phyloP scores from a whole-genome alignment of 169 alveolate genomes.

The Theileria annulata region DNA sequence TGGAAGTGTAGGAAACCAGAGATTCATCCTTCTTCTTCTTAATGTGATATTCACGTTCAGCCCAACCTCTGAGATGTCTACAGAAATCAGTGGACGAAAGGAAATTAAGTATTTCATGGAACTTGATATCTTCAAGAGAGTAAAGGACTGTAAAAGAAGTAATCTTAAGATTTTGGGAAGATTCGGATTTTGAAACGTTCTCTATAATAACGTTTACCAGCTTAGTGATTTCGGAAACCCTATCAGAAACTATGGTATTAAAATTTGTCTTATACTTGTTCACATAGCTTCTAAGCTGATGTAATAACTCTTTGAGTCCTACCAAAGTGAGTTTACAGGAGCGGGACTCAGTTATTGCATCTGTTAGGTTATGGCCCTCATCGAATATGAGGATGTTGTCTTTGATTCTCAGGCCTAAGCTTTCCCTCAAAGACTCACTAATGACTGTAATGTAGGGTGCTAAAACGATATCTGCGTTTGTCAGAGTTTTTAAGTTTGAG shows the following conservation, averaged over 20 bases:
- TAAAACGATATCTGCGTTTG: slow-evolving; percentile 83
- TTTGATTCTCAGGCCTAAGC: slow-evolving; percentile 74
- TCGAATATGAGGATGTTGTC: slow-evolving; percentile 87
- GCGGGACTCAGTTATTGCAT: slow-evolving; percentile 58
- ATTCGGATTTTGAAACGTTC: neutral
- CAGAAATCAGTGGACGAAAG: slow-evolving; percentile 46
- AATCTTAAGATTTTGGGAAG: slow-evolving; percentile 26
- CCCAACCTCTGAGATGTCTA: slow-evolving; percentile 19
- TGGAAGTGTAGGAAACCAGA: slow-evolving; percentile 5
- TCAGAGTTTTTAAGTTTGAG: slow-evolving; percentile 74
- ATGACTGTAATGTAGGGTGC: slow-evolving; percentile 89
- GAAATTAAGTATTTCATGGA: slow-evolving; percentile 33
- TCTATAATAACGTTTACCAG: slow-evolving; percentile 1
- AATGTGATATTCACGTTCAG: slow-evolving; percentile 19
- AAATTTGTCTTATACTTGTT: slow-evolving; percentile 17
- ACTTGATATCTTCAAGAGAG: slow-evolving; percentile 34
- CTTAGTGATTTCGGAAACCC: slow-evolving; percentile 10
- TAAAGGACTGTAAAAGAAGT: slow-evolving; percentile 25
- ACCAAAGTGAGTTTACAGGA: slow-evolving; percentile 22
- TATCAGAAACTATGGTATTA: neutral
- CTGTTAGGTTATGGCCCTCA: slow-evolving; percentile 92
- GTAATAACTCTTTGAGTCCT: slow-evolving; percentile 27
- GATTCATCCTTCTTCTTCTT: slow-evolving; percentile 9
- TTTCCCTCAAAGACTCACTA: slow-evolving; percentile 78
- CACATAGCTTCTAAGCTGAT: slow-evolving; percentile 15